A percentile compares a stretch with the other conserved stretches of the same genome.
Evolutionary conservation across 2,329 filamentous ascomycete genomes (phyloP).

Genomic region (Pestalotiopsis sp.): DNA sequence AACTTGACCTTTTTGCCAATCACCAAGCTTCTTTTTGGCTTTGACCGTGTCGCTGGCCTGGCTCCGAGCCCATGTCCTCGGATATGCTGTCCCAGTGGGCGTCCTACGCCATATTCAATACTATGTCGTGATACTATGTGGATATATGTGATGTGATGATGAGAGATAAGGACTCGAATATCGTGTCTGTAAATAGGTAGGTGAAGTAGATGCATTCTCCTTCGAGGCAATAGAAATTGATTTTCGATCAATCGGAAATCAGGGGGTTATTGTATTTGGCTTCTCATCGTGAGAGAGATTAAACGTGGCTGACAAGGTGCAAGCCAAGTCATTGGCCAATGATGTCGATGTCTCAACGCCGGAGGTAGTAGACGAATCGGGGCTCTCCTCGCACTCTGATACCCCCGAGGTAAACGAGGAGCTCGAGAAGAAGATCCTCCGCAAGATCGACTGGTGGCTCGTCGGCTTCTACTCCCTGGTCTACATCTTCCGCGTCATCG

Average conservation of each 20-base stretch:
- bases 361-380: background rate
- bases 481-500: conserved; percentile 39
- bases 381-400: conserved; percentile 4
- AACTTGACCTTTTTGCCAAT: background rate
- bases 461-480: conserved; percentile 35
- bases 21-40: background rate
- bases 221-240: background rate
- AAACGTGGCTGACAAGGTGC: background rate
- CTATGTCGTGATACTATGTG: conserved; percentile 10
- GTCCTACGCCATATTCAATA: conserved; percentile 2
- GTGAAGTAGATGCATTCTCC: background rate
- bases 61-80: background rate
- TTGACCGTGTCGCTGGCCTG: background rate
- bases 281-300: background rate
- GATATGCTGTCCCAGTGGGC: background rate
- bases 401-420: conserved; percentile 11
- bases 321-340: conserved; percentile 12
- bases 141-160: background rate
- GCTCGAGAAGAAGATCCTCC: conserved; percentile 30
- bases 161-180: background rate
- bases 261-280: background rate
- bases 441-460: conserved; percentile 35
- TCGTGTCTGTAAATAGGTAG: background rate
- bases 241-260: background rate
- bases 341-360: conserved; percentile 13